These are phyloP conservation scores for Hypoxylon sp. DNA, from an alignment of 2,329 filamentous ascomycete genomes.

Conservation along the genomic window DNA sequence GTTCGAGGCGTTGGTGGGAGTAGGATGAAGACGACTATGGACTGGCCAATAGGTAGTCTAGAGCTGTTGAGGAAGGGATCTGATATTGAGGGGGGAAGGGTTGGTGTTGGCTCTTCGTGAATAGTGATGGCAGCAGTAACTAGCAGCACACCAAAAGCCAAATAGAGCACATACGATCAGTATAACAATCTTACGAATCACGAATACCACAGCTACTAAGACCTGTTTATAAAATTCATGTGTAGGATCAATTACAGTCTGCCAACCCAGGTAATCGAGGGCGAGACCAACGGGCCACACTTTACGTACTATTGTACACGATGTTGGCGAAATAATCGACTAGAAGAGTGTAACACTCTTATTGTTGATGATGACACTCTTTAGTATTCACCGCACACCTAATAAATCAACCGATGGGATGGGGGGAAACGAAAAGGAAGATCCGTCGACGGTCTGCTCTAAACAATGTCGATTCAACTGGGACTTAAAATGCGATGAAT, in stretches of 20 bases:
- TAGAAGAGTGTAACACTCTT: constrained; percentile 6
- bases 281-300: constrained; percentile 16
- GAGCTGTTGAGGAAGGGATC: not conserved
- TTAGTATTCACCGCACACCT: constrained; percentile 2
- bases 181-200: constrained; percentile 14
- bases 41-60: not conserved
- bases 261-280: not conserved
- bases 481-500: constrained; percentile 22
- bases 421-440: not conserved
- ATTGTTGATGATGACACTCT: not conserved
- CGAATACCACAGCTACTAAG: not conserved
- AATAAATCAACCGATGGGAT: constrained; percentile 12
- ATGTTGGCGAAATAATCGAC: constrained; percentile 6
- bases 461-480: constrained; percentile 9
- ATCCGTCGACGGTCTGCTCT: not conserved
- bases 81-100: not conserved
- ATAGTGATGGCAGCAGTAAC: not conserved
- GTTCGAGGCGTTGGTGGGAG: not conserved
- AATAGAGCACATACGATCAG: constrained; percentile 12
- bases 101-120: not conserved
- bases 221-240: constrained; percentile 9
- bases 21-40: not conserved
- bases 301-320: constrained; percentile 27
- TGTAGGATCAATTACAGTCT: constrained; percentile 13
- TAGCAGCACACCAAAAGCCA: not conserved